Conservation (phyloP, 2,329 filamentous ascomycete genomes). For the Ophiocordyceps camponoti-floridani region DNA sequence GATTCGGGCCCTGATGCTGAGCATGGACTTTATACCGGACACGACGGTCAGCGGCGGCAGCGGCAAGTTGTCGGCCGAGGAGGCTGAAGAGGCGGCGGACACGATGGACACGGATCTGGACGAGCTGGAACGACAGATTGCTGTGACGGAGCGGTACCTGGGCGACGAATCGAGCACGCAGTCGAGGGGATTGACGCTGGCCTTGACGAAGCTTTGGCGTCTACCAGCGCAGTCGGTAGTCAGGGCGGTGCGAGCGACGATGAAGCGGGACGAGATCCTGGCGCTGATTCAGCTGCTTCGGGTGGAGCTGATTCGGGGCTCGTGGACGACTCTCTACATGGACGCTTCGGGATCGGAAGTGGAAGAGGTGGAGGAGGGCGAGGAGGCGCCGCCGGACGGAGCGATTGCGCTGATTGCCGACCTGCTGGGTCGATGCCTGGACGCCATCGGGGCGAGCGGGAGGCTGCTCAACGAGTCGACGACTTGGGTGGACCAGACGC, state of each 20-base stretch:
- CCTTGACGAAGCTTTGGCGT: conserved; percentile 50
- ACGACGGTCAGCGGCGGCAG: conserved; percentile 13
- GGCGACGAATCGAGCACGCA: conserved; percentile 45
- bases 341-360: conserved; percentile 33
- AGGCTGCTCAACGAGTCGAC: conserved; percentile 50
- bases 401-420: conserved; percentile 55
- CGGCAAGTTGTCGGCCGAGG: conserved; percentile 14
- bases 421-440: conserved; percentile 54
- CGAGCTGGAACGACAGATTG: conserved; percentile 44
- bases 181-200: conserved; percentile 45
- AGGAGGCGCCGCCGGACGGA: conserved; percentile 38
- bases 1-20: conserved; percentile 49
- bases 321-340: conserved; percentile 58
- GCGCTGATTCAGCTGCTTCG: conserved; percentile 56
- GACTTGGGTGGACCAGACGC: conserved; percentile 28
- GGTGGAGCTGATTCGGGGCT: conserved; percentile 54
- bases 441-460: conserved; percentile 56
- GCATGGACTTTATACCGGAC: conserved; percentile 40
- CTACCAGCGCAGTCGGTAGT: conserved; percentile 44
- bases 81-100: conserved; percentile 11
- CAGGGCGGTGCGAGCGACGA: conserved; percentile 41
- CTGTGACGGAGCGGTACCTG: conserved; percentile 49
- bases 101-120: conserved; percentile 36
- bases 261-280: conserved; percentile 50
- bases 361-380: too few relatives aligned